Evolutionary conservation across 140 eudicot species (phyloP), one percentile per base, ranked within the genome.

Genomic region (Flaveria floridana): DNA sequence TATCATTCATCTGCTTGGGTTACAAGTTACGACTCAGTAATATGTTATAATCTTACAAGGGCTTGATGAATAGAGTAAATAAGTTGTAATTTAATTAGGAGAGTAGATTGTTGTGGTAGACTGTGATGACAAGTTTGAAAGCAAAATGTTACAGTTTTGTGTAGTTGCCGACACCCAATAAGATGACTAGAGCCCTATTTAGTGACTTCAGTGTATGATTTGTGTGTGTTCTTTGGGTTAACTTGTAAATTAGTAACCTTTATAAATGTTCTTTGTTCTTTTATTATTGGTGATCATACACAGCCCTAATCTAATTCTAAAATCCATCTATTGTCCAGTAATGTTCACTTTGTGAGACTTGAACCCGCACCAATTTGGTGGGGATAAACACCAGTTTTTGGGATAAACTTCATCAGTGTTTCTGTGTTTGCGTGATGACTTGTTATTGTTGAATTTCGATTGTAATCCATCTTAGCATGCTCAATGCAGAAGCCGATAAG

Each of bases 401-500:
- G 41, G 41, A 1, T 34, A 34, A 34, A 34, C 8, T 7, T 7
- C 41, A 34, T 34, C 41, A 6, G 41, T 34, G 41, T 34, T 34
- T 34, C 41, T 34, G 5, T 34, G 41, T 74, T 28, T 21, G 39
- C 34, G 53, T 47, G 55, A 67, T 76, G 78, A 76, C 46, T 28
- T 65, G 4, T 15, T 1, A 44, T 20, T 44, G 41, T 66, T 18
- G 16, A 2, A 23, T 73, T 59, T 59, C 7, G 66, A 64, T 41
- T 70, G 59, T 58, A 80, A 42, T 56, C 20, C 20, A 72, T 80
- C n/a, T 30, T 28, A 26, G 66, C 13, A 26, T 83, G 57, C 53
- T 75, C 70, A 64, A 61, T 87, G 90, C 92, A 94, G 97, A 94
- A 87, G 84, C 96, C 99, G 10, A 78, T 91, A 16, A 79, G 99